Evolutionary conservation across 805 yeast species (phyloP).

Genomic region (Maudiozyma saulgeensis): DNA sequence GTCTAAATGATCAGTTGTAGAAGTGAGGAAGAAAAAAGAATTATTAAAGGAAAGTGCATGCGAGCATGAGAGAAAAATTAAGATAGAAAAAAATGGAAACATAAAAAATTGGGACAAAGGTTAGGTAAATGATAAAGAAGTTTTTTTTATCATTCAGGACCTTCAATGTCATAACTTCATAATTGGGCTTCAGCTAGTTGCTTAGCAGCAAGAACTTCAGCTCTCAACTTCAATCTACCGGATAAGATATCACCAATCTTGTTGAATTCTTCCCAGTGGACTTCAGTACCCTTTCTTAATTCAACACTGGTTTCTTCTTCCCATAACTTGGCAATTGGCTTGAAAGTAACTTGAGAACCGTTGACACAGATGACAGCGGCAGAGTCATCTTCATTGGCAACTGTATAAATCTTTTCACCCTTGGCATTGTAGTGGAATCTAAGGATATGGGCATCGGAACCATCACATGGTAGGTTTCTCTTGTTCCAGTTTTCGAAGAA

Average conservation of each 20-base stretch:
- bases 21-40: background rate
- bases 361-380: conserved; percentile 64
- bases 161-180: conserved; percentile 2
- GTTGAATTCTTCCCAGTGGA: conserved; percentile 60
- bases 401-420: conserved; percentile 40
- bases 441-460: conserved; percentile 34
- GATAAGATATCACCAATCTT: conserved; percentile 60
- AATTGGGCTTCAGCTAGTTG: background rate
- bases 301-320: conserved; percentile 48
- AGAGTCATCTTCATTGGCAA: conserved; percentile 33
- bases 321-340: conserved; percentile 49
- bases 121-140: background rate
- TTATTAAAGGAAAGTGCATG: background rate
- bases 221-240: conserved; percentile 52
- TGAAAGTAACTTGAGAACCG: conserved; percentile 54
- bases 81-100: too few relatives aligned
- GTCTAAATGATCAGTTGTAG: too few relatives aligned
- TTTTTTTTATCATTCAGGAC: background rate
- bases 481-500: conserved; percentile 63
- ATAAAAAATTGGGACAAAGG: background rate
- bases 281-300: conserved; percentile 54
- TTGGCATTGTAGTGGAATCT: conserved; percentile 41
- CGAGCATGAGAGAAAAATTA: too few relatives aligned
- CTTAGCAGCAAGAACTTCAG: conserved; percentile 23
- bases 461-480: conserved; percentile 24